Percentiles rank a stretch among this genome's conserved stretches.
Evolutionary conservation across 192 early-diverging fungal species (phyloP).

Genomic region (Entophlyctis luteolus): DNA sequence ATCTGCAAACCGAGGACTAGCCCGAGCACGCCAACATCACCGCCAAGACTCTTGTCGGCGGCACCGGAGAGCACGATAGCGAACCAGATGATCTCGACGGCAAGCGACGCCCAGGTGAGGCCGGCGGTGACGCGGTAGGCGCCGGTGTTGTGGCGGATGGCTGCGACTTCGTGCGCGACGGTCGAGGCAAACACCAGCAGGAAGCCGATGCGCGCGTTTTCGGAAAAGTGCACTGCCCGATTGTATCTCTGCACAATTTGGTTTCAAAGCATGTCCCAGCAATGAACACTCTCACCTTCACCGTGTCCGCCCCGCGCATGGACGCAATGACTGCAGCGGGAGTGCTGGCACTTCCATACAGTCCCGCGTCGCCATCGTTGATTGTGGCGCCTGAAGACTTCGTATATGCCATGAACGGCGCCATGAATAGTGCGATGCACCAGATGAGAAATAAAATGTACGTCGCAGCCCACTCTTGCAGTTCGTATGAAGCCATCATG

Average conservation of each 20-base stretch:
- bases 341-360: too few relatives aligned
- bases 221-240: neutral
- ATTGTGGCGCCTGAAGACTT: neutral
- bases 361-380: neutral
- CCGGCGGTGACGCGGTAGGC: neutral
- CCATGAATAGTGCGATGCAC: too few relatives aligned
- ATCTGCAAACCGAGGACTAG: neutral
- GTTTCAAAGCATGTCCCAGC: neutral
- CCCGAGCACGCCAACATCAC: neutral
- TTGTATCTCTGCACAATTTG: neutral
- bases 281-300: neutral
- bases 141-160: neutral
- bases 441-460: neutral
- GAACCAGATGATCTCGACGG: neutral
- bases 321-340: too few relatives aligned
- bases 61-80: neutral
- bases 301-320: too few relatives aligned
- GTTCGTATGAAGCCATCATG: neutral
- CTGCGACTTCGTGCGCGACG: neutral
- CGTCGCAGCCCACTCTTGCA: neutral
- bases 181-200: neutral
- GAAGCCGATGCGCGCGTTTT: neutral
- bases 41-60: neutral
- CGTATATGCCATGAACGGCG: neutral
- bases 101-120: neutral